Base-by-base conservation (phyloP, 1,139 yeast genomes). In the Keqinozyma sinolaborantium region DNA sequence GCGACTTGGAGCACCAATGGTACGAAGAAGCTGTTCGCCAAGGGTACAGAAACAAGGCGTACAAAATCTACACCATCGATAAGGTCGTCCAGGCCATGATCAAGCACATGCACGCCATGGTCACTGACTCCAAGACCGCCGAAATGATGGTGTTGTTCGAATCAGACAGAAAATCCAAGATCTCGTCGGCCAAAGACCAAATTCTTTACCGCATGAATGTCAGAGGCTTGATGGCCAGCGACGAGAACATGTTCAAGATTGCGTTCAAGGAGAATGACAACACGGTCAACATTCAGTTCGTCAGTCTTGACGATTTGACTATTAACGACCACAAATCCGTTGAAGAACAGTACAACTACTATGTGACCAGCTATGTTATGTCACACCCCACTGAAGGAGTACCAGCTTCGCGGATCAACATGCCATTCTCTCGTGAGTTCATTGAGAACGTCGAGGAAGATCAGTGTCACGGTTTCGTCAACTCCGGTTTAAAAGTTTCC, bases 351-450 rank as follows among this genome's bases (percentile, higher is more conserved):
- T 94, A 95, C 83, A 90, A 87, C 54, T 90, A 92, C 58, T 92
- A 94, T 52, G 74, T 92, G 33, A 92, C 97, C 0, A 84, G 95
- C 30, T 92, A 83, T 57, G 77, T 92, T 30, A 83, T 92, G 86
- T 83, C 95, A 5, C 95, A 87, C 48, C 97, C 98, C 25, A 92
- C 99, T 2, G 98, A 92, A 58, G 97, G 97, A 20, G 84, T 94
- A 14, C 81, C 90, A n/a, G 79, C 86, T n/a, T 79, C 84, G 21
- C 78, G 76, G 40, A 70, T 87, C 34, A 71, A 70, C 38, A 67
- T 83, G 63, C 95, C 95, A 29, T 85, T 86, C 55, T 62, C 83
- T 35, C 82, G 77, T 43, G 64, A 80, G 8, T 75, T 75, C 32
- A 57, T 79, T 34, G 84, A 77, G 29, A 67, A 63, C 26, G 76